phyloP scores from a whole-genome alignment of 2,329 filamentous ascomycete species.

The Talaromyces sp. region DNA sequence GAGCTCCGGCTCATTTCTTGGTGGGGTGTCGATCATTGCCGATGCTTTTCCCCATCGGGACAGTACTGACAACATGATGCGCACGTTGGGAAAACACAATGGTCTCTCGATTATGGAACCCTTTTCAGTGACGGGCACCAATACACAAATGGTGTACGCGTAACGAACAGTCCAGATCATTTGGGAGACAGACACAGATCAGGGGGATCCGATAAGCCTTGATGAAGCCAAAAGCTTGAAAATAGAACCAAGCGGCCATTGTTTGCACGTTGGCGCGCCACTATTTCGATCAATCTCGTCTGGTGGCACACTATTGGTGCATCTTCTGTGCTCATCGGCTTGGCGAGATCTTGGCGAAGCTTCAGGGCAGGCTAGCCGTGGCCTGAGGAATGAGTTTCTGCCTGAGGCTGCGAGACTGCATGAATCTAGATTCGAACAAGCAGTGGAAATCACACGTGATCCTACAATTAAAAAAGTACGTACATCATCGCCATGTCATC shows the following conservation, averaged over 20 bases:
- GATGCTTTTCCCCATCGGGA: not conserved
- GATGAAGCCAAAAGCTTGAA: not conserved
- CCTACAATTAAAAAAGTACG: not conserved
- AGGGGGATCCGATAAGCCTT: not conserved
- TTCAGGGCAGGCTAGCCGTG: no score
- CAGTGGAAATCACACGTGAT: no score
- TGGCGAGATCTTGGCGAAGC: not conserved
- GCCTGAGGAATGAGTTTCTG: no score
- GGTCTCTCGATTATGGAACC: no score
- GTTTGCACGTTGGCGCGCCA: not conserved
- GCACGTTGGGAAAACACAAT: no score
- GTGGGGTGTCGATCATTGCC: conserved; percentile 1
- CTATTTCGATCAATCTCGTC: no score
- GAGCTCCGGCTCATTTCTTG: not conserved
- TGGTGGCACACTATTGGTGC: not conserved
- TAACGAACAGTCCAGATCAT: not conserved
- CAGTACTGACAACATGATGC: not conserved
- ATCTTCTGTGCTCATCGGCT: not conserved
- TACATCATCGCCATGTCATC: not conserved
- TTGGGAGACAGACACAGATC: no score
- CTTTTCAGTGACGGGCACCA: not conserved
- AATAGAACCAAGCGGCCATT: not conserved
- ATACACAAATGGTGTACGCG: not conserved
- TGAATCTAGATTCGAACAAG: no score
- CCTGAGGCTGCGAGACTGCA: not conserved